phyloP scores from a whole-genome alignment of 2,329 filamentous ascomycete species.

The Rhytidhysteron rufulum region DNA sequence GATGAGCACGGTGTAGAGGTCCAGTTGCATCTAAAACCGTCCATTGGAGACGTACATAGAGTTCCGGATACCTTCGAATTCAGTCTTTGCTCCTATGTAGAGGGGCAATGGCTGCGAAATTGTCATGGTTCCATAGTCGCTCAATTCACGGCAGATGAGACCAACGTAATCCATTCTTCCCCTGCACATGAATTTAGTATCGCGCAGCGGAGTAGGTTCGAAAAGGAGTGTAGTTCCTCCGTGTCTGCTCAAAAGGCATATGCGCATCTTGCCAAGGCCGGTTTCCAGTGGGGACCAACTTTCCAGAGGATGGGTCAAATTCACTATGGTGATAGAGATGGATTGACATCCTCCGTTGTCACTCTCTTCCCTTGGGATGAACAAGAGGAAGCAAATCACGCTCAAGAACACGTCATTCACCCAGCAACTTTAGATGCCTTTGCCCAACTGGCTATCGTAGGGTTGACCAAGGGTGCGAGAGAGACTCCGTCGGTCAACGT shows the following conservation, averaged over 20 bases:
- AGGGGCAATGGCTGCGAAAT: not conserved
- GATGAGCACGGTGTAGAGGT: conserved; percentile 6
- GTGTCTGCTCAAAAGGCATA: not conserved
- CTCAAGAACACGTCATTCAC: conserved; percentile 3
- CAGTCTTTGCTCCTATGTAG: not conserved
- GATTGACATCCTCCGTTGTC: not conserved
- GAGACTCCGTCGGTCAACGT: not conserved
- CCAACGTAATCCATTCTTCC: too few relatives aligned
- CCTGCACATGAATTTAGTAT: too few relatives aligned
- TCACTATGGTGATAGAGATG: not conserved
- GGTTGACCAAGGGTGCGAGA: not conserved
- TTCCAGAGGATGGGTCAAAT: conserved; percentile 1
- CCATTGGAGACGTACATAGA: not conserved
- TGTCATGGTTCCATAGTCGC: not conserved
- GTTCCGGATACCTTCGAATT: not conserved
- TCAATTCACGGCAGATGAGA: not conserved
- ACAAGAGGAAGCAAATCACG: not conserved
- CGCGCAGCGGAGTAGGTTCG: not conserved
- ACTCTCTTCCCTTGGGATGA: not conserved
- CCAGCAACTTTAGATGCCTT: conserved; percentile 6
- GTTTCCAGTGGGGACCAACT: not conserved
- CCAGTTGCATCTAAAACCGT: conserved; percentile 1
- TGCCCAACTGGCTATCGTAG: conserved; percentile 3
- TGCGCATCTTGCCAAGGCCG: not conserved
- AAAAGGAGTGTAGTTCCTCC: not conserved